Conservation (phyloP, 2,329 filamentous ascomycete species). For the Xylaria sp. region DNA sequence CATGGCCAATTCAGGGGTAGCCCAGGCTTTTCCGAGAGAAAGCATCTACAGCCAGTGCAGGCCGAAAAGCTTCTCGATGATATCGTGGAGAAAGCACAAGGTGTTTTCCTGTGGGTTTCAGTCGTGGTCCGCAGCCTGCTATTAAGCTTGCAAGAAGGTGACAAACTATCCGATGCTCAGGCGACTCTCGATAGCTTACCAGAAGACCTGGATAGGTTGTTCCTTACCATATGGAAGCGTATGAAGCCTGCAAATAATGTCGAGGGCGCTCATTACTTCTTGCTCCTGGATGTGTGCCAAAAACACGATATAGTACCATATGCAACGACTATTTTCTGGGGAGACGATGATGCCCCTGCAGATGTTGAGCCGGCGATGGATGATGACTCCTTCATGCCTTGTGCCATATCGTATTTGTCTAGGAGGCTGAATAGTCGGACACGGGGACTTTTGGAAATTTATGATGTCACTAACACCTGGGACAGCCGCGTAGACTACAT, state of each 20-base stretch:
- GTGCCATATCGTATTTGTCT: not conserved
- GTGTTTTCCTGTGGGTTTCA: constrained; percentile 40
- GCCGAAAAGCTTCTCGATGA: constrained; percentile 11
- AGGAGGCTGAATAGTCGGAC: constrained; percentile 19
- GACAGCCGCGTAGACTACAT: constrained; percentile 8
- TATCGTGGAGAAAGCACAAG: constrained; percentile 17
- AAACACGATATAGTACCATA: not conserved
- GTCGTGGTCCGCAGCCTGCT: constrained; percentile 27
- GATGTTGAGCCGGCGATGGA: not conserved
- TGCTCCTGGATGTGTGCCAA: not conserved
- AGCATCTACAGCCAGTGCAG: not conserved
- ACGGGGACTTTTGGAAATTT: constrained; percentile 18
- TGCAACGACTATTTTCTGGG: not conserved
- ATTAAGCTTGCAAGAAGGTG: constrained; percentile 10
- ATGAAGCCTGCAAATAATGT: not conserved
- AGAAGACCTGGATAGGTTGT: constrained; percentile 5
- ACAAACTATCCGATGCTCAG: constrained; percentile 7
- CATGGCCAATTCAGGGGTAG: constrained; percentile 30
- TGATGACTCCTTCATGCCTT: not conserved
- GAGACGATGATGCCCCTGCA: not conserved
- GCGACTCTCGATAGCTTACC: constrained; percentile 4
- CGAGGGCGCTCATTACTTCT: constrained; percentile 1
- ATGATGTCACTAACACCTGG: not conserved
- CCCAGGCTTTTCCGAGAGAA: constrained; percentile 12
- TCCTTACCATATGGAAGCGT: not conserved